Conservation (phyloP, 2,329 filamentous ascomycete species). For the Esteya vermicola region DNA sequence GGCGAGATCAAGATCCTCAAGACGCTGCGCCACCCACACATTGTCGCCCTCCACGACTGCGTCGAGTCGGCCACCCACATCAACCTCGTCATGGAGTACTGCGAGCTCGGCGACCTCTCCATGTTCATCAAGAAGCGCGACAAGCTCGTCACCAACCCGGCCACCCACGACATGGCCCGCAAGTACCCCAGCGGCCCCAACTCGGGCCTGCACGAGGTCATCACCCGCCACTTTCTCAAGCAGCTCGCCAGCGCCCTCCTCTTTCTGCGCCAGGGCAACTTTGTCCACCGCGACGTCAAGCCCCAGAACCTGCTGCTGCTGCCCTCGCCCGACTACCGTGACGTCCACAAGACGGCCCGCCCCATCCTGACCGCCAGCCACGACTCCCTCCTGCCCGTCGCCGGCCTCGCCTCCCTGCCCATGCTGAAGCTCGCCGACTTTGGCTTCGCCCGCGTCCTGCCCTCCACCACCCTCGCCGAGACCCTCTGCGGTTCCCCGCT, state of each 20-base stretch:
- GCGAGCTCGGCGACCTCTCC: conserved; percentile 85
- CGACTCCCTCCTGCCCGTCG: conserved; percentile 66
- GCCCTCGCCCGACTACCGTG: conserved; percentile 60
- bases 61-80: conserved; percentile 77
- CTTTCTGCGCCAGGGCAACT: conserved; percentile 71
- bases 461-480: conserved; percentile 82
- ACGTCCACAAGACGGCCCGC: conserved; percentile 43
- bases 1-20: conserved; percentile 93
- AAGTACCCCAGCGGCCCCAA: conserved; percentile 78
- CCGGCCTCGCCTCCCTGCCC: conserved; percentile 70
- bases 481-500: conserved; percentile 92
- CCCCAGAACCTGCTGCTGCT: conserved; percentile 90
- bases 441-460: conserved; percentile 88
- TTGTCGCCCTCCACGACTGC: conserved; percentile 91
- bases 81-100: conserved; percentile 98
- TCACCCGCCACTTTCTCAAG: conserved; percentile 90
- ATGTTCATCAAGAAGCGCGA: conserved; percentile 93
- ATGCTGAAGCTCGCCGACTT: conserved; percentile 98
- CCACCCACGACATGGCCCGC: conserved; percentile 77
- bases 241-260: conserved; percentile 85
- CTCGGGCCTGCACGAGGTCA: conserved; percentile 89
- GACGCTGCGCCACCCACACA: conserved; percentile 86
- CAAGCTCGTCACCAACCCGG: conserved; percentile 62
- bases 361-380: conserved; percentile 65
- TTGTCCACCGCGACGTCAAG: conserved; percentile 94